phyloP scores from a whole-genome alignment of 805 yeast species.

The Cyberlindnera lachancei region DNA sequence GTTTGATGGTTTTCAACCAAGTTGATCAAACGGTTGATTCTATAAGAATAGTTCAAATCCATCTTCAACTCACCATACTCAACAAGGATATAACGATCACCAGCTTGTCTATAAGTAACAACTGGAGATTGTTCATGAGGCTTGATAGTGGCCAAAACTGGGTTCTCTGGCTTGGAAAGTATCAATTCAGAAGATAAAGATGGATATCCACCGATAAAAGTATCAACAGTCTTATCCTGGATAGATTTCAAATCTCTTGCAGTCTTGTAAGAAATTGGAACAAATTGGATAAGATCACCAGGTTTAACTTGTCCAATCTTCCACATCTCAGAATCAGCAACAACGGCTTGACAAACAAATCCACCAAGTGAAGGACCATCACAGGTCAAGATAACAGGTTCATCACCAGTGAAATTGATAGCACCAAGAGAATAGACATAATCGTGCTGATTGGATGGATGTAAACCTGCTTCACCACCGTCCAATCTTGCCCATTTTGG shows the following conservation, averaged over 20 bases:
- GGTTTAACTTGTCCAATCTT: slow-evolving; percentile 97
- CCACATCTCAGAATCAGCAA: slow-evolving; percentile 95
- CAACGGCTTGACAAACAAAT: slow-evolving; percentile 94
- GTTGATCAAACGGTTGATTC: slow-evolving; percentile 77
- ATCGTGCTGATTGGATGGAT: slow-evolving; percentile 98
- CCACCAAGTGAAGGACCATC: slow-evolving; percentile 99
- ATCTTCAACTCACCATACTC: slow-evolving; percentile 88
- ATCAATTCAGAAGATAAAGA: slow-evolving; percentile 19
- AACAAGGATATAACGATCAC: slow-evolving; percentile 85
- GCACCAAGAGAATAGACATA: slow-evolving; percentile 96
- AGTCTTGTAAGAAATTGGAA: slow-evolving; percentile 61
- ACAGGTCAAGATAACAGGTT: slow-evolving; percentile 92
- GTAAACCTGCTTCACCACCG: slow-evolving; percentile 97
- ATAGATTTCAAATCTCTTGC: slow-evolving; percentile 57
- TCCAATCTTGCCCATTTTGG: slow-evolving; percentile 95
- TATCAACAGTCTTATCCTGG: slow-evolving; percentile 48
- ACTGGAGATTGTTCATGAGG: slow-evolving; percentile 48
- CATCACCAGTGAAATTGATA: slow-evolving; percentile 96
- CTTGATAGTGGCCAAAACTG: slow-evolving; percentile 54
- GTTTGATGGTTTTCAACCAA: slow-evolving; percentile 60
- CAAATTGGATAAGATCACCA: slow-evolving; percentile 78
- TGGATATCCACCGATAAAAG: slow-evolving; percentile 35
- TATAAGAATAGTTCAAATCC: slow-evolving; percentile 79
- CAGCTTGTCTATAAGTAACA: slow-evolving; percentile 91
- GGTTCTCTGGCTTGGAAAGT: slow-evolving; percentile 49